Evolutionary conservation across 768 basidiomycete genomes (phyloP).

Genomic region (Butyriboletus loyo): DNA sequence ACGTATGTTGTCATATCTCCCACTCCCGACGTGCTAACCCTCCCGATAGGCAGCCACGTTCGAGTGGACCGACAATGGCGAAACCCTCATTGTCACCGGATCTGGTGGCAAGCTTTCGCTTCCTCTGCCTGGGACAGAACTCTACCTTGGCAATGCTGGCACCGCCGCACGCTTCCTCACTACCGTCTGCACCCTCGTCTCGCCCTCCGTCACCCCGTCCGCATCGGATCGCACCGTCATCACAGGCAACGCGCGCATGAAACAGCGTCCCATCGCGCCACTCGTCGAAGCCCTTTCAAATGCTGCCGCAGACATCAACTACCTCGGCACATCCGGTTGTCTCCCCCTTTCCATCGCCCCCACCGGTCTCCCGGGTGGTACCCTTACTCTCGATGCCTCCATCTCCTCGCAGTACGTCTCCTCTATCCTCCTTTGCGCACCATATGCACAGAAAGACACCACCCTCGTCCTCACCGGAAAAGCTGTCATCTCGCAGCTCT

Average conservation of each 20-base stretch:
- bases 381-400: slow-evolving; percentile 84
- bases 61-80: slow-evolving; percentile 94
- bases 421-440: slow-evolving; percentile 93
- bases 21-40: background rate
- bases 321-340: slow-evolving; percentile 77
- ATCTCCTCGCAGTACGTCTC: slow-evolving; percentile 99
- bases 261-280: slow-evolving; percentile 95
- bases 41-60: slow-evolving; percentile 77
- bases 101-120: slow-evolving; percentile 77
- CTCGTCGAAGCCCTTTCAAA: slow-evolving; percentile 84
- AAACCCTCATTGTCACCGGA: slow-evolving; percentile 89
- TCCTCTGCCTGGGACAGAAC: slow-evolving; percentile 76
- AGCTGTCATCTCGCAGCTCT: slow-evolving; percentile 96
- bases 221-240: slow-evolving; percentile 63
- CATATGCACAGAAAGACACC: slow-evolving; percentile 82
- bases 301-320: slow-evolving; percentile 78
- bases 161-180: slow-evolving; percentile 98
- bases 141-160: slow-evolving; percentile 96
- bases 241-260: slow-evolving; percentile 98
- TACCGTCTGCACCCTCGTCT: slow-evolving; percentile 90
- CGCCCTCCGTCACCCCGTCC: slow-evolving; percentile 36
- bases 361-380: slow-evolving; percentile 76
- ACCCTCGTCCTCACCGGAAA: slow-evolving; percentile 90
- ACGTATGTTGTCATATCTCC: slow-evolving; percentile 42
- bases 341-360: slow-evolving; percentile 86